Percentiles rank a stretch among this genome's conserved stretches.
These are phyloP conservation scores for Cyberlindnera veronae DNA, from an alignment of 805 yeast species.

Conservation along the genomic window DNA sequence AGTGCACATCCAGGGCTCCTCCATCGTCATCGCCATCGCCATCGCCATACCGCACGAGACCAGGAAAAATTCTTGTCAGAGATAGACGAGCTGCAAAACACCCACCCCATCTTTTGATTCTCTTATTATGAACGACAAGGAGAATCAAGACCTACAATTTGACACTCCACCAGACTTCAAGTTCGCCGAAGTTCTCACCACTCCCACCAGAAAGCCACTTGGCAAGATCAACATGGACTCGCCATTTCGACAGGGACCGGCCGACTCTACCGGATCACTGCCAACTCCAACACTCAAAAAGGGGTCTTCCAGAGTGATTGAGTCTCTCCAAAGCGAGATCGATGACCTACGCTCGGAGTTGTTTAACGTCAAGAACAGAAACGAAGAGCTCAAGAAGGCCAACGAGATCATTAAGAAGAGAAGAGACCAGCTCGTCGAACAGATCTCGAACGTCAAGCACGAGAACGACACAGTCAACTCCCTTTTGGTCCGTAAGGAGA, in stretches of 20 bases:
- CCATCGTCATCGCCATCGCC: too few relatives aligned
- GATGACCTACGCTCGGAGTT: conserved; percentile 47
- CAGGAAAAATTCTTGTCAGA: background rate
- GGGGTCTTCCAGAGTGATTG: conserved; percentile 34
- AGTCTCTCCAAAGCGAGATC: conserved; percentile 42
- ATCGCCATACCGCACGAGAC: background rate
- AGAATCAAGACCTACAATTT: conserved; percentile 5
- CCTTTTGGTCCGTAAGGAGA: conserved; percentile 63
- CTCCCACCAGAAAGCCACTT: conserved; percentile 15
- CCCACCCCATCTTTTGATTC: background rate
- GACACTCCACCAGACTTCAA: conserved; percentile 1
- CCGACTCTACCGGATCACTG: background rate
- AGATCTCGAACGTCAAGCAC: conserved; percentile 66
- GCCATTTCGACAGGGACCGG: conserved; percentile 1
- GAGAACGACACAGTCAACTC: conserved; percentile 75
- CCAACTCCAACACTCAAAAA: conserved; percentile 8
- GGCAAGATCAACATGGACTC: conserved; percentile 11
- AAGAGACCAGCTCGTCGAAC: conserved; percentile 56
- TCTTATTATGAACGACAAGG: conserved; percentile 13
- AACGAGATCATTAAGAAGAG: conserved; percentile 43
- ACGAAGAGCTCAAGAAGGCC: conserved; percentile 55
- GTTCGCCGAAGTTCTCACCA: background rate
- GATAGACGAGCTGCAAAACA: background rate
- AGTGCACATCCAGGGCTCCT: background rate
- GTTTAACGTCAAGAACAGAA: conserved; percentile 37